Conservation (phyloP, 139 green algal species). For the Asterochloris erici region DNA sequence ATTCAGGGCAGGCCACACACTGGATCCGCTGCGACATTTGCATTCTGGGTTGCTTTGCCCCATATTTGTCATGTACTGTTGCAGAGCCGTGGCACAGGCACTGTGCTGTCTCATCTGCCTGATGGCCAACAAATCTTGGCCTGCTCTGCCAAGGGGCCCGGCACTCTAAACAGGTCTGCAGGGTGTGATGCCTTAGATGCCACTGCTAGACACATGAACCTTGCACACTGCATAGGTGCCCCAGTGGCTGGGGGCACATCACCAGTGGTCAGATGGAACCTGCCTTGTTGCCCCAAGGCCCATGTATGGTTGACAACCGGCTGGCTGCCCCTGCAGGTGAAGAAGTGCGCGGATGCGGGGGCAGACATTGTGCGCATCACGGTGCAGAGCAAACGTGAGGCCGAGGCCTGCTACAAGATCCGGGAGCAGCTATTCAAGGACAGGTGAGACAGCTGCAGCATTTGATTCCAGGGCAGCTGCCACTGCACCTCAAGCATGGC, state of each 20-base stretch:
- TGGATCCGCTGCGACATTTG: no score
- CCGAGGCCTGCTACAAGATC: conserved; percentile 91
- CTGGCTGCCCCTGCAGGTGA: conserved; percentile 69
- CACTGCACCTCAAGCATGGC: no score
- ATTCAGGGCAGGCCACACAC: no score
- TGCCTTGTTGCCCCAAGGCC: background rate
- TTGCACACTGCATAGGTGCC: background rate
- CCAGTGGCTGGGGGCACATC: background rate
- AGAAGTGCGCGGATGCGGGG: conserved; percentile 93
- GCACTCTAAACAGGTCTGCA: no score
- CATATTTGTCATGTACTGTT: no score
- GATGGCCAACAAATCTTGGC: no score
- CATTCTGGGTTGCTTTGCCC: no score
- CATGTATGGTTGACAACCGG: background rate
- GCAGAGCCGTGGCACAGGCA: no score
- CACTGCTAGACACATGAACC: background rate
- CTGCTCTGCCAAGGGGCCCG: no score
- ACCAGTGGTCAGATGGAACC: background rate
- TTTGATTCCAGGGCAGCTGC: background rate
- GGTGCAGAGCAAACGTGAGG: conserved; percentile 93
- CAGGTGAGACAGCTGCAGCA: conserved; percentile 38
- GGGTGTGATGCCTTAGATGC: no score
- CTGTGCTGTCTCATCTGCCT: no score
- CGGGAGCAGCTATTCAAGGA: conserved; percentile 92
- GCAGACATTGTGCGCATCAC: conserved; percentile 97